Evolutionary conservation across 2,329 filamentous ascomycete species (phyloP).

Genomic region (Basipetospora chlamydospora): DNA sequence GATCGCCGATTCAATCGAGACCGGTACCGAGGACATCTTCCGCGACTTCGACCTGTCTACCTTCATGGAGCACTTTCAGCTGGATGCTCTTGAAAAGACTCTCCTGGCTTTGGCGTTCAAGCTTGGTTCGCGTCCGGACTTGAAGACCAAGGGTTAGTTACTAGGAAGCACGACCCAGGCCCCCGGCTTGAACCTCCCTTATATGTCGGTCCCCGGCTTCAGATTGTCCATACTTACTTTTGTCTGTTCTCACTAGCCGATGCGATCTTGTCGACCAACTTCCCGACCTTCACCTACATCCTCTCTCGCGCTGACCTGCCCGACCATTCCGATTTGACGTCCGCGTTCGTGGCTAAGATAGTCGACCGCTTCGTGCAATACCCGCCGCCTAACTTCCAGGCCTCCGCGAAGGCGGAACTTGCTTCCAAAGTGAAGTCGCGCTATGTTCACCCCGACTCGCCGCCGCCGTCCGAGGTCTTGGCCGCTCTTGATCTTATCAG

Average conservation of each 20-base stretch:
- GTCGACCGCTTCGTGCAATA: conserved; percentile 79
- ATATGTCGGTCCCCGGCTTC: neutral
- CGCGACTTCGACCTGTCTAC: conserved; percentile 91
- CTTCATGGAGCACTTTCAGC: conserved; percentile 91
- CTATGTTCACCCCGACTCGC: conserved; percentile 48
- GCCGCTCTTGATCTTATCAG: conserved; percentile 56
- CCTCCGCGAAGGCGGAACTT: conserved; percentile 56
- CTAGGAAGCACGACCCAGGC: too few relatives aligned
- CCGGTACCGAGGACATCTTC: conserved; percentile 81
- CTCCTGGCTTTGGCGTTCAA: conserved; percentile 83
- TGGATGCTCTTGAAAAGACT: conserved; percentile 78
- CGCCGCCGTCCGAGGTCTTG: conserved; percentile 56
- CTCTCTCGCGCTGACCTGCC: conserved; percentile 51
- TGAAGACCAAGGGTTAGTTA: conserved; percentile 70
- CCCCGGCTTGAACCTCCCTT: neutral
- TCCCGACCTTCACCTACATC: conserved; percentile 61
- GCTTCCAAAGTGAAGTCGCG: conserved; percentile 51
- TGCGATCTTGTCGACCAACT: conserved; percentile 73
- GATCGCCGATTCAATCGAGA: conserved; percentile 88
- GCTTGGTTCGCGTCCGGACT: conserved; percentile 60
- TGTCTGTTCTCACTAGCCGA: conserved; percentile 55
- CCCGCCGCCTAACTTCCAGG: conserved; percentile 73
- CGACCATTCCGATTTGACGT: conserved; percentile 50
- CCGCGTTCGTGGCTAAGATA: conserved; percentile 61
- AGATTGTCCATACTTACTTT: conserved; percentile 5